A percentile compares a stretch with the other conserved stretches of the same genome.
Evolutionary conservation across 1,284 basidiomycete species (phyloP).

Genomic region (Malassezia nana): DNA sequence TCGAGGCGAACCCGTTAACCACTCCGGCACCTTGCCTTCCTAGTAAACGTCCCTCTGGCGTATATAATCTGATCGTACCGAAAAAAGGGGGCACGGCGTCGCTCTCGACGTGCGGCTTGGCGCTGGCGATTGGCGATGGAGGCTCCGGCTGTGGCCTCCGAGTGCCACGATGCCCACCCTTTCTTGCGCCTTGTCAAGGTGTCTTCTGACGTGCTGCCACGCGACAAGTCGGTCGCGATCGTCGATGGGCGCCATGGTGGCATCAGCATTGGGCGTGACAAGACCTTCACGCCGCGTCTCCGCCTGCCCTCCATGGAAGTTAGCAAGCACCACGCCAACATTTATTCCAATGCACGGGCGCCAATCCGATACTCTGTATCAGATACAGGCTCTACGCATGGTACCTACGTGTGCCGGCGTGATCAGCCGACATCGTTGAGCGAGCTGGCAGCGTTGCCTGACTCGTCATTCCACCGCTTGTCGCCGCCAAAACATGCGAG

Average conservation of each 20-base stretch:
- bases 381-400: slow-evolving; percentile 24
- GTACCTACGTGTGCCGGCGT: slow-evolving; percentile 14
- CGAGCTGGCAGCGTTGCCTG: neutral
- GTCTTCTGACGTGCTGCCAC: slow-evolving; percentile 17
- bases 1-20: slow-evolving; percentile 22
- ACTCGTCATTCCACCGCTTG: slow-evolving; percentile 8
- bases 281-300: slow-evolving; percentile 20
- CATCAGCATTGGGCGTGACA: slow-evolving; percentile 19
- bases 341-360: slow-evolving; percentile 11
- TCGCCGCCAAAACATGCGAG: slow-evolving; percentile 18
- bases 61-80: neutral
- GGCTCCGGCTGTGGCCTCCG: neutral
- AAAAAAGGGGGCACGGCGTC: neutral
- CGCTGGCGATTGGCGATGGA: too few relatives aligned
- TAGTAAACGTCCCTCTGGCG: neutral
- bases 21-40: slow-evolving; percentile 19
- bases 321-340: slow-evolving; percentile 25
- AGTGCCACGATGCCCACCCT: neutral
- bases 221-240: slow-evolving; percentile 16
- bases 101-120: neutral
- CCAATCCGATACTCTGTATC: slow-evolving; percentile 13
- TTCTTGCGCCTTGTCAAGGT: slow-evolving; percentile 23
- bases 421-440: neutral
- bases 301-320: slow-evolving; percentile 25
- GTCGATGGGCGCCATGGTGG: slow-evolving; percentile 15